phyloP scores from a whole-genome alignment of 768 basidiomycete genomes.

The Sarcodon sp. region DNA sequence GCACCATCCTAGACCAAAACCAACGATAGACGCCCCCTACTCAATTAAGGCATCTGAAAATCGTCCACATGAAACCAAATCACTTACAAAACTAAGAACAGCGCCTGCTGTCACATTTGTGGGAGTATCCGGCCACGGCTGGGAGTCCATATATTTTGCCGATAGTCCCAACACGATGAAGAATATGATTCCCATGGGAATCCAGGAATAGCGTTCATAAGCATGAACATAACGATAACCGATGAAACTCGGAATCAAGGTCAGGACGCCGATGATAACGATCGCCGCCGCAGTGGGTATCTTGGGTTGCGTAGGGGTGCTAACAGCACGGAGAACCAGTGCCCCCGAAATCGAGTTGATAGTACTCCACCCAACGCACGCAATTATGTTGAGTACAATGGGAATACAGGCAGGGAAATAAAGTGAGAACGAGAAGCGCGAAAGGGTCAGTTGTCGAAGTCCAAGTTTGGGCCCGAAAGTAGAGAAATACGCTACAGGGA shows the following conservation, averaged over 20 bases:
- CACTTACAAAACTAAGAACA: constrained; percentile 24
- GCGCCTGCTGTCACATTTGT: constrained; percentile 20
- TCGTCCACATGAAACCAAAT: constrained; percentile 6
- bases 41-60: background rate
- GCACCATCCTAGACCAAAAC: constrained; percentile 27
- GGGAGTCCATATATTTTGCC: constrained; percentile 13
- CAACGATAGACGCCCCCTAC: constrained; percentile 4
- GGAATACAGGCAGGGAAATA: constrained; percentile 11
- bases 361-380: constrained; percentile 28
- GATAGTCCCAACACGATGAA: constrained; percentile 18
- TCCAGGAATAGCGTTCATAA: constrained; percentile 28
- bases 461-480: constrained; percentile 24
- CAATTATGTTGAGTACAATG: constrained; percentile 25
- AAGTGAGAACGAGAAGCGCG: constrained; percentile 28
- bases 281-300: constrained; percentile 27
- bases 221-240: constrained; percentile 28
- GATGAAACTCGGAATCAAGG: constrained; percentile 24
- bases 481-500: constrained; percentile 22
- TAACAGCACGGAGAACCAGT: constrained; percentile 18
- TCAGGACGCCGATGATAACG: constrained; percentile 28
- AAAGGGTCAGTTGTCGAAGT: constrained; percentile 29
- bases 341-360: constrained; percentile 21
- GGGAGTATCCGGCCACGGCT: constrained; percentile 11
- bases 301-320: constrained; percentile 8
- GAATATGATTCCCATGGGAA: constrained; percentile 27